These are phyloP conservation scores for Jamesozyma gamospora DNA, from an alignment of 805 yeast genomes.

Conservation along the genomic window DNA sequence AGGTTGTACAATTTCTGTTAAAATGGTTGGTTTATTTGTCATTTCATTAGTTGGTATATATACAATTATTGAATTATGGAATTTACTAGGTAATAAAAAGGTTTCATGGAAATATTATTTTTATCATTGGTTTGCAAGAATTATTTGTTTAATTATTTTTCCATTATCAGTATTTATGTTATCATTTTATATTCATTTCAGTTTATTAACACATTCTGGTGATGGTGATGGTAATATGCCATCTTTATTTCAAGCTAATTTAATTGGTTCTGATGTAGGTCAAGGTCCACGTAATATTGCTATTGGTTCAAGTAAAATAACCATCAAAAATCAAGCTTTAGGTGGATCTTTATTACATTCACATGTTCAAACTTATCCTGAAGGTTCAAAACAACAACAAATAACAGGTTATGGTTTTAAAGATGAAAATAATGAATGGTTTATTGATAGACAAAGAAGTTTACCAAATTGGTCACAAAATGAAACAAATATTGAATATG, in stretches of 20 bases:
- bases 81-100: constrained; percentile 58
- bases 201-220: constrained; percentile 61
- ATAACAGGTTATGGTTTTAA: constrained; percentile 86
- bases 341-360: constrained; percentile 80
- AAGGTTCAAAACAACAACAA: constrained; percentile 90
- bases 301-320: constrained; percentile 42
- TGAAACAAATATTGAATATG: constrained; percentile 27
- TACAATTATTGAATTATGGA: constrained; percentile 83
- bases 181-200: constrained; percentile 69
- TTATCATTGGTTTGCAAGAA: constrained; percentile 60
- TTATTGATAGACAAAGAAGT: constrained; percentile 50
- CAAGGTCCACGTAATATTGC: constrained; percentile 66
- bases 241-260: constrained; percentile 71
- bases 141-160: constrained; percentile 49
- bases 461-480: constrained; percentile 20
- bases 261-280: constrained; percentile 53
- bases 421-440: constrained; percentile 80
- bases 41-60: constrained; percentile 83
- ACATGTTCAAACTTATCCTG: constrained; percentile 77
- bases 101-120: constrained; percentile 41
- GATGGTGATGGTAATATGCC: constrained; percentile 77
- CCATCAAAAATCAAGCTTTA: constrained; percentile 53
- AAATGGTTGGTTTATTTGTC: constrained; percentile 93
- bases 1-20: constrained; percentile 87
- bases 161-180: constrained; percentile 56